These are phyloP conservation scores for Acanthamoeba lenticulata DNA, from an alignment of 208 protist genomes.

Conservation along the genomic window DNA sequence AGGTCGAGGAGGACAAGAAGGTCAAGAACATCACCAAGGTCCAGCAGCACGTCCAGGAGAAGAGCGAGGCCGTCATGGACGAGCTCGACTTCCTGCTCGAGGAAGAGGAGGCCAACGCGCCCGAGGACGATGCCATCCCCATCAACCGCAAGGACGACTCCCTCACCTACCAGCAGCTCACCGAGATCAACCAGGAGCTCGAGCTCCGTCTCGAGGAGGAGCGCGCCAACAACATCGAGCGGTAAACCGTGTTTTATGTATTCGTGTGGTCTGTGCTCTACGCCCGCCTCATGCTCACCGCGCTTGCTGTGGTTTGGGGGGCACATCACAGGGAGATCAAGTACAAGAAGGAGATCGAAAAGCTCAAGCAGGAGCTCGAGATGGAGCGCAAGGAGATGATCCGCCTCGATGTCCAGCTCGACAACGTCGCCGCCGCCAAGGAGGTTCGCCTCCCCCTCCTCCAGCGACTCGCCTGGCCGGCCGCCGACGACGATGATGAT, in stretches of 20 bases:
- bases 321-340: neutral
- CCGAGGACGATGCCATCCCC: conserved; percentile 17
- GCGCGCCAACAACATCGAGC: conserved; percentile 10
- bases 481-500: neutral
- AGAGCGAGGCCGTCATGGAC: conserved; percentile 41
- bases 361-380: conserved; percentile 53
- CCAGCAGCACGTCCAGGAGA: conserved; percentile 45
- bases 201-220: conserved; percentile 61
- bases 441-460: neutral
- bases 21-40: conserved; percentile 62
- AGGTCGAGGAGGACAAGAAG: conserved; percentile 17
- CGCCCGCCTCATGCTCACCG: no score
- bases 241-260: neutral
- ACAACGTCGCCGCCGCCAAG: neutral
- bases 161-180: conserved; percentile 31
- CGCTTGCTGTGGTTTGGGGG: neutral
- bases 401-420: conserved; percentile 56
- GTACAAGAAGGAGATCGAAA: conserved; percentile 10
- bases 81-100: conserved; percentile 41
- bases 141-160: conserved; percentile 5
- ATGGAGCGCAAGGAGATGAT: conserved; percentile 29
- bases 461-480: no score
- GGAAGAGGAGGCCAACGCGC: conserved; percentile 14
- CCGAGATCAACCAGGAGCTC: conserved; percentile 38
- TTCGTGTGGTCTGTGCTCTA: no score